Base-by-base conservation (phyloP, 345 rosid genomes). In the Arabis hirsuta region DNA sequence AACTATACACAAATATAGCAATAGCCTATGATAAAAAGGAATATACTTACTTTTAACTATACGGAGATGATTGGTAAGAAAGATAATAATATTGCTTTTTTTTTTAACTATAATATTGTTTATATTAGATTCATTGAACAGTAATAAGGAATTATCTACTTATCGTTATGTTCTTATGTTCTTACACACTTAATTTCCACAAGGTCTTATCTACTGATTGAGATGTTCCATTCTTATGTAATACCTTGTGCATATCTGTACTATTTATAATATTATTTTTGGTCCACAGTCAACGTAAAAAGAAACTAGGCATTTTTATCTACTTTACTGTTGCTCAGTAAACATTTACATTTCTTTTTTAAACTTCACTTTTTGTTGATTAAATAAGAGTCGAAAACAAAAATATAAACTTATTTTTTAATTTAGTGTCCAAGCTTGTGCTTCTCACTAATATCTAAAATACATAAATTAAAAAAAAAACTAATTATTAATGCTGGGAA, bases 231-330 rank as follows among this genome's bases (percentile, higher is more conserved):
- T 34, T 16, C 20, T 47, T 48, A 57, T 1, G 1, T 47, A 38
- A 22, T 22, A 45, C 34, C 24, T 8, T 8, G 6, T 70, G 29
- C 45, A 52, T 54, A 10, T 43, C 10, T 36, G 62, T 22, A 22
- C 24, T 22, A 22, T 9, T 16, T 46, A 11, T 31, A 29, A 42
- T 39, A 9, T n/a, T 54, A 1, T 44, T 9, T 31, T 67, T 4
- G 39, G 71, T 69, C 63, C 55, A 31, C 14, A 39, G 64, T 64
- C 71, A 73, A 55, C 57, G 52, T 63, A 50, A 73, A 73, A 50
- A 24, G 12, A 36, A 16, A 54, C 11, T 26, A 7, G 45, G 53
- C 54, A 47, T 51, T 51, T 31, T 42, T 38, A 27, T 31, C 5
- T 60, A 34, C 2, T 55, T 72, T 19, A 22, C 6, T 62, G 16